These are phyloP conservation scores for Flaveria bidentis DNA, from an alignment of 129 eudicot genomes.

Conservation along the genomic window DNA sequence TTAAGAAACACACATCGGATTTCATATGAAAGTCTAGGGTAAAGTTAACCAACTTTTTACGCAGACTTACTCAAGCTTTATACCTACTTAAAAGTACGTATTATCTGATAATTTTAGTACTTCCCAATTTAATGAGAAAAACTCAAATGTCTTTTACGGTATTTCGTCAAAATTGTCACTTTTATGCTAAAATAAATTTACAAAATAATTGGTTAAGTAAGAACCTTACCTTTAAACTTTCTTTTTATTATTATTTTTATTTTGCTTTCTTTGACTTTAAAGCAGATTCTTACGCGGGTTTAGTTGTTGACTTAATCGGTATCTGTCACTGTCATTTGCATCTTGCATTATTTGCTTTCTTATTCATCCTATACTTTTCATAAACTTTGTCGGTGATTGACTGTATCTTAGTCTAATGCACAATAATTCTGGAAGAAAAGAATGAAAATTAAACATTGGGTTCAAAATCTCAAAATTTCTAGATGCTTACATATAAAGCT, in stretches of 20 bases:
- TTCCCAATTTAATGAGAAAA: no score
- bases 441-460: no score
- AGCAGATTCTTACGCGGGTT: constrained; percentile 15
- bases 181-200: no score
- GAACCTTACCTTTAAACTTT: not conserved
- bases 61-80: not conserved
- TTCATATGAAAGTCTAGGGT: no score
- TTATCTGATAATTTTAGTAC: not conserved
- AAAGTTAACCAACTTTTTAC: not conserved
- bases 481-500: no score
- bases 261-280: constrained; percentile 14
- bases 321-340: not conserved
- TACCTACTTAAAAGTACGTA: not conserved
- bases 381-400: not conserved
- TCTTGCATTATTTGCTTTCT: constrained; percentile 3
- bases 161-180: not conserved
- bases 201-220: not conserved
- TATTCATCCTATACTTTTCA: not conserved
- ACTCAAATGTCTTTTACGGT: not conserved
- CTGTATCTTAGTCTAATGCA: not conserved
- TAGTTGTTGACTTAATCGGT: constrained; percentile 18
- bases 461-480: no score
- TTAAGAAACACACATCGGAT: no score
- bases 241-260: not conserved
- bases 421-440: no score